Percentiles rank a stretch among this genome's conserved stretches.
Conservation (phyloP, 495 filamentous ascomycete genomes). For the Penicillium pulvis region DNA sequence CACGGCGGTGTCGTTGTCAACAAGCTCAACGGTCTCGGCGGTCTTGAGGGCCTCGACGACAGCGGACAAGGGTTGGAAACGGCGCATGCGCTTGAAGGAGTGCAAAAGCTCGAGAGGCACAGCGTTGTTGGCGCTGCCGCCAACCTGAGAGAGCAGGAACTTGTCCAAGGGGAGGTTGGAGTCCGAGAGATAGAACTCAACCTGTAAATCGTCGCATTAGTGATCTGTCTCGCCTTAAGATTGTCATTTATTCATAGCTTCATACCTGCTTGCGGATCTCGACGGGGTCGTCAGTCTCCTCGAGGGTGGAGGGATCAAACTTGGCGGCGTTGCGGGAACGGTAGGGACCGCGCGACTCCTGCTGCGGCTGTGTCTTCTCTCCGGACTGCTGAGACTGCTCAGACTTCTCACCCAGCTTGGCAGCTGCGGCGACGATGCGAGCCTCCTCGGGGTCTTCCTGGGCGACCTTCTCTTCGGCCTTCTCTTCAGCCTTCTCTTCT, state of each 20-base stretch:
- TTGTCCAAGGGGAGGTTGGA: slow-evolving; percentile 87
- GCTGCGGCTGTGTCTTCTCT: slow-evolving; percentile 31
- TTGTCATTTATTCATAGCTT: background rate
- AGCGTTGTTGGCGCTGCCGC: slow-evolving; percentile 75
- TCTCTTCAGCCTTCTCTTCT: slow-evolving; percentile 41
- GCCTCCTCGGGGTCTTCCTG: slow-evolving; percentile 45
- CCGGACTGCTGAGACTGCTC: slow-evolving; percentile 41
- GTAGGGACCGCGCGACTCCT: slow-evolving; percentile 22
- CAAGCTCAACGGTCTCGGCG: slow-evolving; percentile 67
- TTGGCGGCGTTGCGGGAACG: slow-evolving; percentile 52
- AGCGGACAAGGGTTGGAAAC: slow-evolving; percentile 80
- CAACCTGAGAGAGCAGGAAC: slow-evolving; percentile 75
- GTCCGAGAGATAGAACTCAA: slow-evolving; percentile 97
- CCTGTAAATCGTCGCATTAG: slow-evolving; percentile 50
- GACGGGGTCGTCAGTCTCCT: slow-evolving; percentile 69
- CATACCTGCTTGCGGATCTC: slow-evolving; percentile 78
- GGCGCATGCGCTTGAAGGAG: slow-evolving; percentile 90
- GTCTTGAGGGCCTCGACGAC: slow-evolving; percentile 80
- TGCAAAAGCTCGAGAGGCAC: slow-evolving; percentile 74
- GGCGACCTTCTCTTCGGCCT: slow-evolving; percentile 37
- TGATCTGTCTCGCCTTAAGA: background rate
- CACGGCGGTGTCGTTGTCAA: slow-evolving; percentile 66
- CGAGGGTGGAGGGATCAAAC: slow-evolving; percentile 63
- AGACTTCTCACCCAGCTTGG: slow-evolving; percentile 47
- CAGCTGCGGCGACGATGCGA: slow-evolving; percentile 47